These are phyloP conservation scores for Phaeosphaeria sp. DNA, from an alignment of 2,329 filamentous ascomycete genomes.

Conservation along the genomic window DNA sequence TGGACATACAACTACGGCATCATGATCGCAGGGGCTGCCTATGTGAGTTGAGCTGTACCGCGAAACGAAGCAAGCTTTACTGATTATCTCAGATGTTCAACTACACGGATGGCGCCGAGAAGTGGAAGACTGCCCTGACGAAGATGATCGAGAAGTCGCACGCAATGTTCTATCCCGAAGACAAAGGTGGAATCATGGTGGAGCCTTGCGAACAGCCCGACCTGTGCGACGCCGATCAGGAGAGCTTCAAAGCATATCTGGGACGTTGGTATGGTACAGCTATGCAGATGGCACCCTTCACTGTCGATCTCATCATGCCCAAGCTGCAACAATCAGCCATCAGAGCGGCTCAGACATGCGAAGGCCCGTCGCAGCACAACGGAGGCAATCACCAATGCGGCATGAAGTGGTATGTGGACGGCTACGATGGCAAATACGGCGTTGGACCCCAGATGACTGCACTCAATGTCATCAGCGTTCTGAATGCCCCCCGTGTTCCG, in stretches of 20 bases:
- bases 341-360: conserved; percentile 63
- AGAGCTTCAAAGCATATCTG: conserved; percentile 55
- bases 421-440: conserved; percentile 56
- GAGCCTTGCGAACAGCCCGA: conserved; percentile 51
- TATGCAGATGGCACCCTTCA: conserved; percentile 65
- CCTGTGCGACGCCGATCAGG: conserved; percentile 54
- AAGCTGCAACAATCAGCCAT: conserved; percentile 61
- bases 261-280: conserved; percentile 60
- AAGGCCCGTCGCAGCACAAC: conserved; percentile 51
- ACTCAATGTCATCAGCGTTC: conserved; percentile 58
- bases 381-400: conserved; percentile 48
- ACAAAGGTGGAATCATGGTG: conserved; percentile 49
- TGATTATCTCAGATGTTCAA: conserved; percentile 46
- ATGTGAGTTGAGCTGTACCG: conserved; percentile 22
- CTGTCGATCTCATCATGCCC: conserved; percentile 58
- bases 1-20: conserved; percentile 50
- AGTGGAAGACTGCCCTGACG: conserved; percentile 39
- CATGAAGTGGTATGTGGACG: conserved; percentile 49
- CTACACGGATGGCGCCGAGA: conserved; percentile 45
- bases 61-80: neutral
- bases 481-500: conserved; percentile 48
- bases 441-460: conserved; percentile 66
- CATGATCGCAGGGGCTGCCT: conserved; percentile 43
- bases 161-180: conserved; percentile 49
- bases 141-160: conserved; percentile 39